Base-by-base conservation (phyloP, 2,329 filamentous ascomycete genomes). In the Periconia sp. region DNA sequence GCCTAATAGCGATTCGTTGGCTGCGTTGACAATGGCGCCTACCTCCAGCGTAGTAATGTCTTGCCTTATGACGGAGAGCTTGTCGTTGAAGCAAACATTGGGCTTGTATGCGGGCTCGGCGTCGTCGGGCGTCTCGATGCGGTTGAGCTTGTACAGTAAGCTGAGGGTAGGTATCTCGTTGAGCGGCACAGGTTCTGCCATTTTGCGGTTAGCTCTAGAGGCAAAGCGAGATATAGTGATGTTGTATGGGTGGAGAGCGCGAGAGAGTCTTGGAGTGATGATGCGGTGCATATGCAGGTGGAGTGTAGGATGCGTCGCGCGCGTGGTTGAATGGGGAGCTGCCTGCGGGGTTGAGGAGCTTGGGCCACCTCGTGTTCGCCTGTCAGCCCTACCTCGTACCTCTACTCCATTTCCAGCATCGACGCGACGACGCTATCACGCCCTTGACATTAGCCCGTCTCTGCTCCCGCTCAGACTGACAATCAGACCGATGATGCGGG, bases 21-120 rank as follows among this genome's bases (percentile, higher is more conserved):
- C 92, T 1, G 94, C 92, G 68, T 97, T 97, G 68, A 97, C 92
- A 56, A 96, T 94, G 52, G 87, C 87, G 62, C 91, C 89, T 32
- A 91, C 79, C 22, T 78, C 68, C 4, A 97, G 81, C 11, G 78
- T 84, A 11, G 92, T 96, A 69, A 97, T 95, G 68, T 96, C 90
- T 56, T 83, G 82, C 43, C 82, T 80, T 53, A 90, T 78, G 25
- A 92, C 73, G 32, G 81, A 82, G 58, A 96, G 78, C 51, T 82
- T 84, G 63, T 82, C 72, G 73, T 95, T 95, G 72, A 52, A 57
- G 9, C 46, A 22, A 13, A 56, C 47, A 3, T 55, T 59, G 4
- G 65, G 50, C 18, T 36, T 29, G 34, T 57, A 52, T 4, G 45
- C 18, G 15, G 54, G 31, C 16, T 48, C 36, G 17, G 40, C 28